A percentile compares a stretch with the other conserved stretches of the same genome.
These are phyloP conservation scores for Fusarium sambucinum DNA, from an alignment of 2,329 filamentous ascomycete genomes.

Conservation along the genomic window DNA sequence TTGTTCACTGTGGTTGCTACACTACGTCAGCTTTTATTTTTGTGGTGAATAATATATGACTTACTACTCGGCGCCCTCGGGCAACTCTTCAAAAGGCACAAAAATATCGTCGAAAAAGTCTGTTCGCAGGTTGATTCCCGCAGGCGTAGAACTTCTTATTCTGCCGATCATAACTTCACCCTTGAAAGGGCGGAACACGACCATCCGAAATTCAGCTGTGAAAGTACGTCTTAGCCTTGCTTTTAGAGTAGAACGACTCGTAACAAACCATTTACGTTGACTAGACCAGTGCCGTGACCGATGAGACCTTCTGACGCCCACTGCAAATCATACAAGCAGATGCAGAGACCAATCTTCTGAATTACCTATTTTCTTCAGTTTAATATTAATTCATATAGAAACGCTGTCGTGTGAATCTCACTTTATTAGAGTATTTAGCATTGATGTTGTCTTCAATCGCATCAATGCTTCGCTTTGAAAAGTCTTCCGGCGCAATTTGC, in stretches of 20 bases:
- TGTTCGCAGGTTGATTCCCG: slow-evolving; percentile 82
- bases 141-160: slow-evolving; percentile 79
- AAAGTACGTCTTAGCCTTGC: slow-evolving; percentile 17
- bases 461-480: slow-evolving; percentile 82
- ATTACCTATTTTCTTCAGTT: slow-evolving; percentile 69
- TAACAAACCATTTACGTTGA: slow-evolving; percentile 89
- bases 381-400: slow-evolving; percentile 4
- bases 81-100: slow-evolving; percentile 78
- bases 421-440: slow-evolving; percentile 94
- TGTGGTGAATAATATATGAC: background rate
- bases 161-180: slow-evolving; percentile 89
- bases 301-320: slow-evolving; percentile 93
- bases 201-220: slow-evolving; percentile 85
- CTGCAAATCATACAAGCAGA: slow-evolving; percentile 91
- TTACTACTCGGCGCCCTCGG: slow-evolving; percentile 81
- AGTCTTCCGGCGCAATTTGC: slow-evolving; percentile 90
- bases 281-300: slow-evolving; percentile 89
- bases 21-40: slow-evolving; percentile 22
- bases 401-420: slow-evolving; percentile 49
- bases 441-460: slow-evolving; percentile 98
- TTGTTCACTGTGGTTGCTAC: slow-evolving; percentile 78
- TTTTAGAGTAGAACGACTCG: background rate
- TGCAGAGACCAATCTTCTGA: slow-evolving; percentile 92
- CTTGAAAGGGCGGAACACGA: slow-evolving; percentile 96
- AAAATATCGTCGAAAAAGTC: slow-evolving; percentile 97